Conservation (phyloP, 805 yeast genomes). For the Sugiyamaella marilandica region DNA sequence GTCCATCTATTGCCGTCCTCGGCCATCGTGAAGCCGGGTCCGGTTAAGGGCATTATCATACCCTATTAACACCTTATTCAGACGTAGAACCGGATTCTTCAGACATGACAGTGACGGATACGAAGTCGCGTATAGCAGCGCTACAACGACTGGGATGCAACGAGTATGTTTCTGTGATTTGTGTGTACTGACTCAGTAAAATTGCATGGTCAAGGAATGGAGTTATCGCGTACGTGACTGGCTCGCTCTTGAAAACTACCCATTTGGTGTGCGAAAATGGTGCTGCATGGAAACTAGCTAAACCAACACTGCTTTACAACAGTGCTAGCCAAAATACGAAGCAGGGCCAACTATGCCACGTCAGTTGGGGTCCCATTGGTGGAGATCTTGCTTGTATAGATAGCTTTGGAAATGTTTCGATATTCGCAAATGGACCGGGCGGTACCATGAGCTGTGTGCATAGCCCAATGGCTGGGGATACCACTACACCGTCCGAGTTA, state of each 20-base stretch:
- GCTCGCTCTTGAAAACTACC: slow-evolving; percentile 47
- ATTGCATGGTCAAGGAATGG: slow-evolving; percentile 84
- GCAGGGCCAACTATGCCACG: slow-evolving; percentile 19
- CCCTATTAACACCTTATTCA: neutral
- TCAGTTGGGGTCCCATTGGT: slow-evolving; percentile 69
- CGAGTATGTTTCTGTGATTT: slow-evolving; percentile 9
- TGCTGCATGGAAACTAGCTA: slow-evolving; percentile 68
- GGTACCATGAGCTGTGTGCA: slow-evolving; percentile 21
- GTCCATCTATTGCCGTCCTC: no score
- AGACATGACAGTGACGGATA: slow-evolving; percentile 3
- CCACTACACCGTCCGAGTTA: slow-evolving; percentile 13
- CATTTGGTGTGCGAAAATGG: slow-evolving; percentile 75
- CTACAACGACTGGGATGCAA: slow-evolving; percentile 13
- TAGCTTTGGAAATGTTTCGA: slow-evolving; percentile 32
- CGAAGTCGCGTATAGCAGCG: slow-evolving; percentile 4
- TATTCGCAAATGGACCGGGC: slow-evolving; percentile 25
- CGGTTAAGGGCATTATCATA: neutral
- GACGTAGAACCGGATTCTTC: neutral
- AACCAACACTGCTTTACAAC: slow-evolving; percentile 40
- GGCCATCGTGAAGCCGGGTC: no score
- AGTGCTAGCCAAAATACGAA: slow-evolving; percentile 17
- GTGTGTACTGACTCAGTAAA: slow-evolving; percentile 11
- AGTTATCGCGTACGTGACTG: slow-evolving; percentile 64
- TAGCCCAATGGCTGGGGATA: slow-evolving; percentile 10
- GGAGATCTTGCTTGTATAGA: slow-evolving; percentile 80